A percentile compares a stretch with the other conserved stretches of the same genome.
phyloP scores from a whole-genome alignment of 352 stramenopile species.

The Phytophthora hibernalis region DNA sequence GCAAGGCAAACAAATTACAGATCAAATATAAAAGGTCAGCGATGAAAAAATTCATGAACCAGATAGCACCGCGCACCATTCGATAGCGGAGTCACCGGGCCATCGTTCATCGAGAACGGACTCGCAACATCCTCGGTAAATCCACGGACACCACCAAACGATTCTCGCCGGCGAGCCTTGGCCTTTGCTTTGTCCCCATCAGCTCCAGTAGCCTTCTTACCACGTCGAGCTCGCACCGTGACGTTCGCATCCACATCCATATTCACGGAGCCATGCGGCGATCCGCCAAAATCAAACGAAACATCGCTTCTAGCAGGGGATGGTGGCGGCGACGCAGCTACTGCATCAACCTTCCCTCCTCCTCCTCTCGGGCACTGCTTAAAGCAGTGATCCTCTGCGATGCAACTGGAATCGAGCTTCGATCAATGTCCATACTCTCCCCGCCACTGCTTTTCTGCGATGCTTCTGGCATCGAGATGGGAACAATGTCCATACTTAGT shows the following conservation, averaged over 20 bases:
- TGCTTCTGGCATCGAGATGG: constrained; percentile 34
- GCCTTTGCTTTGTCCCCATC: constrained; percentile 30
- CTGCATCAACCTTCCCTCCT: constrained; percentile 23
- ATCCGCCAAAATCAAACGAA: constrained; percentile 54
- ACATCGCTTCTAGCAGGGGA: constrained; percentile 39
- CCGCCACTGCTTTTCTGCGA: constrained; percentile 28
- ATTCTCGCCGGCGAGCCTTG: constrained; percentile 45
- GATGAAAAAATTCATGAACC: not conserved
- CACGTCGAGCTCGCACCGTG: constrained; percentile 29
- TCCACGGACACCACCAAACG: constrained; percentile 43
- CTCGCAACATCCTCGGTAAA: constrained; percentile 57
- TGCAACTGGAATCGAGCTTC: constrained; percentile 34
- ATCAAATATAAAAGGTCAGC: not conserved
- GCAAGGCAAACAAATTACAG: constrained; percentile 2
- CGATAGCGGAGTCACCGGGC: constrained; percentile 68
- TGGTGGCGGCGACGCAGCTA: constrained; percentile 1
- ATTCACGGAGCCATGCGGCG: constrained; percentile 39
- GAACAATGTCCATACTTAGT: constrained; percentile 37
- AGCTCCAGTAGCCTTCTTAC: constrained; percentile 29
- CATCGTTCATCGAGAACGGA: constrained; percentile 70
- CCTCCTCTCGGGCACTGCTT: constrained; percentile 29
- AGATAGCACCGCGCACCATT: constrained; percentile 51
- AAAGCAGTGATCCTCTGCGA: too few species aligned
- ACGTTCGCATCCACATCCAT: constrained; percentile 36
- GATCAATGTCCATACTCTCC: constrained; percentile 33